Percentiles rank a stretch among this genome's conserved stretches.
Evolutionary conservation across 495 filamentous ascomycete genomes (phyloP).

Genomic region (Aspergillus coremiiformis): DNA sequence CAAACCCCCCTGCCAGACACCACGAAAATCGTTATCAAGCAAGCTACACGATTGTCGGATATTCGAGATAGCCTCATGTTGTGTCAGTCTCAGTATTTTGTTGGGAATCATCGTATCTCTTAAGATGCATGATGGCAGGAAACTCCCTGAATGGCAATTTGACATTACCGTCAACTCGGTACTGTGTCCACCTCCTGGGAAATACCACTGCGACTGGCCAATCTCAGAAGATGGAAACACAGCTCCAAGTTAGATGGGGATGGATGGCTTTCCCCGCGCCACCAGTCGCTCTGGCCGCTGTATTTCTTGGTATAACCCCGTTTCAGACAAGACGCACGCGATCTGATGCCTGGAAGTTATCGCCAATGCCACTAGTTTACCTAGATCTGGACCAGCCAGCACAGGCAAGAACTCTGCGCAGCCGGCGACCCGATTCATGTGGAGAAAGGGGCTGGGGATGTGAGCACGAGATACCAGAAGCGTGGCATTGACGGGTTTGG

Average conservation of each 20-base stretch:
- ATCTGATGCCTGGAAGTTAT: neutral
- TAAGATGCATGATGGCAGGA: no score
- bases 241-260: neutral
- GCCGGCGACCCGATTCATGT: neutral
- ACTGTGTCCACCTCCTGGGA: no score
- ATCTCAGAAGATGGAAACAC: neutral
- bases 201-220: neutral
- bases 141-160: no score
- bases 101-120: no score
- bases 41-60: no score
- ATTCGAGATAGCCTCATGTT: no score
- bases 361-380: neutral
- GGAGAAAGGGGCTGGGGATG: neutral
- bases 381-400: neutral
- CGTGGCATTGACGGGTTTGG: neutral
- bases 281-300: neutral
- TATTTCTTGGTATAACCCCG: neutral
- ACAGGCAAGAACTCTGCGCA: neutral
- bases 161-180: no score
- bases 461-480: neutral
- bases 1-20: no score
- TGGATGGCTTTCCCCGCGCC: neutral
- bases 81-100: no score
- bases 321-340: neutral
- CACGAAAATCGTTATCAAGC: no score